Evolutionary conservation across 2,329 filamentous ascomycete genomes (phyloP), one percentile per base, ranked within the genome.

Genomic region (Pseudocercospora macadamiae): DNA sequence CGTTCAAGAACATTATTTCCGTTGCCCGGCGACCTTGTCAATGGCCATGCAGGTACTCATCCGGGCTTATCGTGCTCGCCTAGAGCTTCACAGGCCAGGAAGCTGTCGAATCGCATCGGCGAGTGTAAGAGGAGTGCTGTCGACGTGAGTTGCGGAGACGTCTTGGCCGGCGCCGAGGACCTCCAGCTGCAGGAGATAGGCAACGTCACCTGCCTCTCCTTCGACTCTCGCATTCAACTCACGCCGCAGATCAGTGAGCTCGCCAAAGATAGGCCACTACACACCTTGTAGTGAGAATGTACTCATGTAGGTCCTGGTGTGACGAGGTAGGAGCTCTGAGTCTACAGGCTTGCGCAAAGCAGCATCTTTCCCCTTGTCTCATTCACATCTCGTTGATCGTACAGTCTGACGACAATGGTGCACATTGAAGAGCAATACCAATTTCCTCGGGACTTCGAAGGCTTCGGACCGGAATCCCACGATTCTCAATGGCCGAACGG

Each of bases 401-500:
- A n/a, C n/a, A n/a, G n/a, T n/a, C n/a, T n/a, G n/a, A n/a, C 34
- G 25, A 65, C 32, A 21, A 70, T 68, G 66, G 60, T 70, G 25
- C 70, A 75, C 44, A 64, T 71, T 19, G 71, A 75, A 60, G 68
- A 72, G 39, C 63, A 69, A 28, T 61, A 74, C 36, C 73, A 75
- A 57, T 58, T 75, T n/a, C 73, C 73, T 2, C 69, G 74, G 39
- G 73, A 76, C 61, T 75, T 76, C 51, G 71, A 73, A 54, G 68
- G 69, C 19, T 70, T 66, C 63, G 67, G 69, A n/a, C 49, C 60
- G 9, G 57, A 63, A 8, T 44, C 51, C 9, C 64, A 62, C 7
- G 63, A 71, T 23, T 63, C 70, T 5, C 69, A 73, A 49, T 79
- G 77, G 77, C 77, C 77, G 9, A 75, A 77, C 56, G 68, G 71